Evolutionary conservation across 495 filamentous ascomycete species (phyloP), one percentile per base, ranked within the genome.

Genomic region (Sabuloglossum arenarium): DNA sequence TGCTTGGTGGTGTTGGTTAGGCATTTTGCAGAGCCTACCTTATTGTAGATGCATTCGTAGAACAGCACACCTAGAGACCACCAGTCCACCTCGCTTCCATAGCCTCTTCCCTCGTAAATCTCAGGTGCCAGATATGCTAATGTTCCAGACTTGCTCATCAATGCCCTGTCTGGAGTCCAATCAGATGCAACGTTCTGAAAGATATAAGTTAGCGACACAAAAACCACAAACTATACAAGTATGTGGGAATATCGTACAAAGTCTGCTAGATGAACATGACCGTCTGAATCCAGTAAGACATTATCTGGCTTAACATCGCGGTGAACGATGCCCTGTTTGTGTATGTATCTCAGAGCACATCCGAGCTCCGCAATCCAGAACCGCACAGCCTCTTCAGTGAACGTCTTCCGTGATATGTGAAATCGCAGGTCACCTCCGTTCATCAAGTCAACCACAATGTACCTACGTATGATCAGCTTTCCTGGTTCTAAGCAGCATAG

Each of bases 41-140:
- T 97, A 69, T 91, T 96, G 70, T 96, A 98, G 50, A 98, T 94
- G 75, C 91, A 96, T 69, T 98, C 91, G 68, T 95, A 98, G 67
- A 97, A 95, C 1, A 90, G 79, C 47, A 98, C 91, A 31, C 91
- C 91, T 25, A 98, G 66, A 14, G 90, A 95, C 91, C 91, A 98
- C 91, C 91, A 98, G 68, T 98, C 91, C 12, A 93, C 88, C 62
- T 91, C 86, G 24, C 75, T 78, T 55, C 79, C 76, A 62, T 98
- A 98, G 9, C 90, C 91, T 39, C 75, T 76, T 25, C 89, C 91
- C 59, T 79, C 78, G 59, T 97, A 98, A 25, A 96, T 93, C 64
- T 98, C 91, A 0, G 91, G 91, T 1, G 91, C 93, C 1, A 98
- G 78, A 66, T 98, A 98, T 46, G 93, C 93, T 43, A 97, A 70